These are phyloP conservation scores for Ganoderma meredithae DNA, from an alignment of 1,284 basidiomycete genomes.

Conservation along the genomic window DNA sequence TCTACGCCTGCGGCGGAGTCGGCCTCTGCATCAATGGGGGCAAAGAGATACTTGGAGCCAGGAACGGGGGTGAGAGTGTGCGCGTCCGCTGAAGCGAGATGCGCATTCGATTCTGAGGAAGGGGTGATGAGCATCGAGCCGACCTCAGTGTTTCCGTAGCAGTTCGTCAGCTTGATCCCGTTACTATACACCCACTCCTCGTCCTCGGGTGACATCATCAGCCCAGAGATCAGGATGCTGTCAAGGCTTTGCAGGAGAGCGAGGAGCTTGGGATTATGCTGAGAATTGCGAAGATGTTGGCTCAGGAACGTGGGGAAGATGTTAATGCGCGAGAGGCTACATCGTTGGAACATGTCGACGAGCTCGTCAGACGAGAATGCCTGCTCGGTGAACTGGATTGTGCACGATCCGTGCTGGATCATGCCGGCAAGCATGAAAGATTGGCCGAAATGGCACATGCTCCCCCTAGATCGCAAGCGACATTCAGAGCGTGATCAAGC, in stretches of 20 bases:
- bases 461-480: conserved; percentile 36
- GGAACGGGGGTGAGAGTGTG: conserved; percentile 59
- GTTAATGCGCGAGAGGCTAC: conserved; percentile 73
- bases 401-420: conserved; percentile 74
- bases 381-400: conserved; percentile 69
- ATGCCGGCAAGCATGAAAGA: conserved; percentile 52
- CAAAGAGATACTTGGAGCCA: conserved; percentile 64
- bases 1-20: conserved; percentile 39
- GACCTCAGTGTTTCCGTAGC: conserved; percentile 78
- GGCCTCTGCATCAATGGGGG: conserved; percentile 51
- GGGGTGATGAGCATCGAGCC: conserved; percentile 68
- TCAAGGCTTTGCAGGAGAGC: conserved; percentile 60
- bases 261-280: conserved; percentile 66
- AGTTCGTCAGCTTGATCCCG: conserved; percentile 67
- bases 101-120: conserved; percentile 21
- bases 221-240: conserved; percentile 67
- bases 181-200: conserved; percentile 69
- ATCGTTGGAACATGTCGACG: conserved; percentile 70
- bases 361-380: conserved; percentile 74
- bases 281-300: conserved; percentile 66
- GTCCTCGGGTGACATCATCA: conserved; percentile 67
- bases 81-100: conserved; percentile 42
- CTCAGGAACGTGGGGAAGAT: conserved; percentile 74
- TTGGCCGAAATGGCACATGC: conserved; percentile 44
- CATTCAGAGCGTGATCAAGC: conserved; percentile 16